A percentile compares a stretch with the other conserved stretches of the same genome.
Conservation (phyloP, 345 rosid genomes). For the Ailanthus altissimus region DNA sequence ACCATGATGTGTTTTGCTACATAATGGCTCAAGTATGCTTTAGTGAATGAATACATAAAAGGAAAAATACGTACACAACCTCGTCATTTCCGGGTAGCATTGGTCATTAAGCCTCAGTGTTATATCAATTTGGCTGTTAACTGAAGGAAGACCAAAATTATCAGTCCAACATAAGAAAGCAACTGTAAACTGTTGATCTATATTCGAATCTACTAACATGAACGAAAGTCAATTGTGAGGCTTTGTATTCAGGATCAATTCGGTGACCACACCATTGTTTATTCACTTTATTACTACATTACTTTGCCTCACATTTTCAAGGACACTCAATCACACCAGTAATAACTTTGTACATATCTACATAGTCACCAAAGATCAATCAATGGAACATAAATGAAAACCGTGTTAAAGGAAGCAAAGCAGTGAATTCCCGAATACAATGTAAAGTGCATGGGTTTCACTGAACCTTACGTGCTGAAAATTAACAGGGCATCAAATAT, state of each 20-base stretch:
- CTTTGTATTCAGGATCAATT: not conserved
- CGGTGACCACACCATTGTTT: not conserved
- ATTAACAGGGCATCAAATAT: constrained; percentile 7
- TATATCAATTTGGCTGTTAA: not conserved
- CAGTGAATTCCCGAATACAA: not conserved
- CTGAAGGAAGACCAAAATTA: not conserved
- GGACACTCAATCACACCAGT: not conserved
- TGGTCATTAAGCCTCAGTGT: not conserved
- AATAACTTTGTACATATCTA: not conserved
- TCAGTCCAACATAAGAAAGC: not conserved
- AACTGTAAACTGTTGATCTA: not conserved
- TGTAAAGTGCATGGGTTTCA: not conserved
- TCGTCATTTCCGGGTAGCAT: not conserved
- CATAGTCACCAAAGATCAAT: not conserved
- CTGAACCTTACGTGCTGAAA: not conserved
- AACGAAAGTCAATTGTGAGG: not conserved
- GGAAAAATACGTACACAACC: not conserved
- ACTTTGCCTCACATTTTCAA: not conserved
- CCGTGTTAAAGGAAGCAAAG: not conserved
- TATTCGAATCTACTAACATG: not conserved
- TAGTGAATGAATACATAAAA: not conserved
- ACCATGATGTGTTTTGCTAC: not conserved
- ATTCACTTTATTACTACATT: not conserved
- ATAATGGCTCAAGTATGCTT: not conserved
- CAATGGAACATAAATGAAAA: constrained; percentile 8